Base-by-base conservation (phyloP, 305 asterid genomes). In the Solanum hybrid region DNA sequence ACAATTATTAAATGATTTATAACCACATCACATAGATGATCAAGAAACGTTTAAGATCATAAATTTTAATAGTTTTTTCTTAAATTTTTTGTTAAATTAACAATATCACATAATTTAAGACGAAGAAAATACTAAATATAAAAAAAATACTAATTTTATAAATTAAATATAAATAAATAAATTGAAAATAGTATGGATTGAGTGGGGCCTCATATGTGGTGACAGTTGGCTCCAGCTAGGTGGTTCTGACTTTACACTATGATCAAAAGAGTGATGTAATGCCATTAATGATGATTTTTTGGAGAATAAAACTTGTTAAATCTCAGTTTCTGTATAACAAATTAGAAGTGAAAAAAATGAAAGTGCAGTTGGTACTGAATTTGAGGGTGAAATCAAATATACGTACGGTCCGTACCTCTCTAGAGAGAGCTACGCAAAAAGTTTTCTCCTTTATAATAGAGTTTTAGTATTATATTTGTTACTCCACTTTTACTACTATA, bases 171-270 rank as follows among this genome's bases (percentile, higher is more conserved):
- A 20, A 8, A 57, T 57, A n/a, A 68, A n/a, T 12, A 73, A 73
- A 27, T 27, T 13, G 1, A 27, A 6, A 73, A 73, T 73, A 73
- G 15, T 29, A 14, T 27, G 10, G 36, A 76, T 31, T 31, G 70
- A 6, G 26, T 7, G n/a, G 68, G 12, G 68, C n/a, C 86, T 79
- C 73, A 10, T 38, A 76, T 36, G 45, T 73, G 61, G 7, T 24
- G 89, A 88, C 84, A 85, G 73, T 80, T 91, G 85, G 79, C 81
- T 85, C 88, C 89, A 89, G 92, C 92, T 88, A 80, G 81, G 87
- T 33, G 79, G 27, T 29, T 26, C 13, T 76, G 57, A 36, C 82
- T 27, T 51, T 33, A 65, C 86, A 24, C 85, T n/a, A 81, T 17
- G 61, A n/a, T 9, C 39, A 32, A 51, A 7, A 79, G 29, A 61